These are phyloP conservation scores for Phoenix roebelenii DNA, from an alignment of 176 grass and related monocot genomes.

Conservation along the genomic window DNA sequence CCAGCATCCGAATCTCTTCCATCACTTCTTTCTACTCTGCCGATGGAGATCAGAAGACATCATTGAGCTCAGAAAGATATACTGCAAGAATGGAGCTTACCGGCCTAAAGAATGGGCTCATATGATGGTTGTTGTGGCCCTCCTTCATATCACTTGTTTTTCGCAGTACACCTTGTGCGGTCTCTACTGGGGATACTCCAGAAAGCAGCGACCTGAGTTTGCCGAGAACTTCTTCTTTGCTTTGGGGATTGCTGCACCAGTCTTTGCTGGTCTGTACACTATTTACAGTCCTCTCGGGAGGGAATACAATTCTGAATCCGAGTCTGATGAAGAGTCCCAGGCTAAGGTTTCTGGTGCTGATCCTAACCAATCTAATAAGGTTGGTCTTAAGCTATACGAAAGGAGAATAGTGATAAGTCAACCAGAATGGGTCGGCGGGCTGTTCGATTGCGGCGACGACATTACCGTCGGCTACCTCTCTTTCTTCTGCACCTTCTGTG, in stretches of 20 bases:
- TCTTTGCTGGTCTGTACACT: constrained; percentile 36
- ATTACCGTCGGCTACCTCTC: constrained; percentile 51
- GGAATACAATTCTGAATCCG: constrained; percentile 22
- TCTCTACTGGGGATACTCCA: constrained; percentile 60
- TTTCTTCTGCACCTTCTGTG: constrained; percentile 66
- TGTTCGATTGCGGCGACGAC: constrained; percentile 57
- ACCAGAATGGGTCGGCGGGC: constrained; percentile 46
- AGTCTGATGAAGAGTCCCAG: constrained; percentile 28
- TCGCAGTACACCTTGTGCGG: constrained; percentile 50
- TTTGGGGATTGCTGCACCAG: constrained; percentile 36
- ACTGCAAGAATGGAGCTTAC: constrained; percentile 50
- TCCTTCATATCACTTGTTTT: constrained; percentile 69
- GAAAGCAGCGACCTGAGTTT: constrained; percentile 41
- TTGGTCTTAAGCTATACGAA: constrained; percentile 5
- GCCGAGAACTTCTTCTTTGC: constrained; percentile 53
- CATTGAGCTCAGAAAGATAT: constrained; percentile 43
- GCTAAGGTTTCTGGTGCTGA: not conserved
- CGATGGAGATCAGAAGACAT: constrained; percentile 40
- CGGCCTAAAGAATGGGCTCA: constrained; percentile 48
- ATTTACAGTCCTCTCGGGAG: constrained; percentile 70
- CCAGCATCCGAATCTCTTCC: constrained; percentile 56
- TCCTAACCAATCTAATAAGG: not conserved
- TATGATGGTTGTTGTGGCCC: constrained; percentile 52
- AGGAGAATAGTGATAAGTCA: constrained; percentile 32
- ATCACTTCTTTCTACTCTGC: constrained; percentile 51